These are phyloP conservation scores for Mycena epipterygia DNA, from an alignment of 768 basidiomycete genomes.

Conservation along the genomic window DNA sequence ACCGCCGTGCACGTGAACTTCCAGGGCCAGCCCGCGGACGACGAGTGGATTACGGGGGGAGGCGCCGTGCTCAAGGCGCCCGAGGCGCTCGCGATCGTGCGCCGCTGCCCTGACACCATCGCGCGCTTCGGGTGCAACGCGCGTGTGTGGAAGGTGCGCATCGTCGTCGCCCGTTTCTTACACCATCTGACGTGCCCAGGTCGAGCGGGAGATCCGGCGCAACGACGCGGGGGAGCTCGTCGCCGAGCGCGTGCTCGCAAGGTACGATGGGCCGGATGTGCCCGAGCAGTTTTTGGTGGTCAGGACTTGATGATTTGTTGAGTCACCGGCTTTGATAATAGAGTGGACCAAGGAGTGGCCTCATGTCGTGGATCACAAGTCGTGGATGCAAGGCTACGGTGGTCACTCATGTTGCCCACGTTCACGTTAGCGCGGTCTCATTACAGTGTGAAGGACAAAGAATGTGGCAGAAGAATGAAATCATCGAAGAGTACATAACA, in stretches of 20 bases:
- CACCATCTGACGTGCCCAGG: slow-evolving; percentile 53
- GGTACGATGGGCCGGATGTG: slow-evolving; percentile 75
- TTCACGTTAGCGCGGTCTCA: too few species aligned
- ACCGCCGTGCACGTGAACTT: slow-evolving; percentile 74
- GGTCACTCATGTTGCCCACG: too few species aligned
- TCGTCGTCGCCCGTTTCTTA: neutral
- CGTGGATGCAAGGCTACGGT: too few species aligned
- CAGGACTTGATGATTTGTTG: slow-evolving; percentile 51
- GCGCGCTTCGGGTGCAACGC: slow-evolving; percentile 78
- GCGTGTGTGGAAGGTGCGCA: slow-evolving; percentile 77
- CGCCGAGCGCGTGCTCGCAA: slow-evolving; percentile 54
- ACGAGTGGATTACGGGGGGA: slow-evolving; percentile 44
- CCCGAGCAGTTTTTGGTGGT: slow-evolving; percentile 83
- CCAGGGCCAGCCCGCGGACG: slow-evolving; percentile 38
- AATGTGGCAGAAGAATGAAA: too few species aligned
- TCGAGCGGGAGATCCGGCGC: slow-evolving; percentile 55
- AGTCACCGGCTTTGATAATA: too few species aligned
- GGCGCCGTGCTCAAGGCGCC: slow-evolving; percentile 45
- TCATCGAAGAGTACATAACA: too few species aligned
- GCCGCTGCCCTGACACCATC: slow-evolving; percentile 64
- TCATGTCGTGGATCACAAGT: too few species aligned
- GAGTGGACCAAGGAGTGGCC: too few species aligned
- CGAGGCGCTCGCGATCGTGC: slow-evolving; percentile 61
- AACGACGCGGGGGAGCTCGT: slow-evolving; percentile 54
- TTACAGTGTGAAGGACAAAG: too few species aligned